A percentile compares a stretch with the other conserved stretches of the same genome.
These are phyloP conservation scores for Spathaspora girioi DNA, from an alignment of 805 yeast species.

Conservation along the genomic window DNA sequence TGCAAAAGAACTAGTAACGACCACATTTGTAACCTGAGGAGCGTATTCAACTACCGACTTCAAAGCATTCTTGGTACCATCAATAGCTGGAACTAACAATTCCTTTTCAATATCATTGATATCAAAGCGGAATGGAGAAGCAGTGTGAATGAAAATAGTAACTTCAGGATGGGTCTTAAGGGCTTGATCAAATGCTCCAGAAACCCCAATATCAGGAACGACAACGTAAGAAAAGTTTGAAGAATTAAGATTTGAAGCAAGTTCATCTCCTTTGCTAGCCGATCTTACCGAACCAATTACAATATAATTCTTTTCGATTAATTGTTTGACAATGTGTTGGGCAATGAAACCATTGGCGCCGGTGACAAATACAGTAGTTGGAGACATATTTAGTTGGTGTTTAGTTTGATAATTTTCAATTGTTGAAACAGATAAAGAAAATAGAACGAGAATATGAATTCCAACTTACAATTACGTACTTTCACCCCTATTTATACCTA, in stretches of 20 bases:
- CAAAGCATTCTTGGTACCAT: conserved; percentile 25
- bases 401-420: background rate
- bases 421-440: background rate
- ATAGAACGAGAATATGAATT: background rate
- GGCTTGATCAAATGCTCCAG: conserved; percentile 25
- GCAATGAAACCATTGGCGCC: conserved; percentile 59
- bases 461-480: background rate
- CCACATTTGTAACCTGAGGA: conserved; percentile 39
- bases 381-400: background rate
- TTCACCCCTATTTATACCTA: background rate
- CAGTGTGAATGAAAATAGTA: conserved; percentile 25
- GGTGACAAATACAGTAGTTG: conserved; percentile 42
- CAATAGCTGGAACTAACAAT: conserved; percentile 23
- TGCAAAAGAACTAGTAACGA: conserved; percentile 50
- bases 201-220: conserved; percentile 17
- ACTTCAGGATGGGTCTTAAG: conserved; percentile 24
- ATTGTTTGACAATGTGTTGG: conserved; percentile 40
- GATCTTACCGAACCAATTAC: conserved; percentile 55
- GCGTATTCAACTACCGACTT: conserved; percentile 42
- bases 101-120: conserved; percentile 16
- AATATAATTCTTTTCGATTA: conserved; percentile 37
- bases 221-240: conserved; percentile 18
- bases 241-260: conserved; percentile 10
- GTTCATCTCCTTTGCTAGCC: conserved; percentile 40
- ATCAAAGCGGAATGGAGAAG: conserved; percentile 22